phyloP scores from a whole-genome alignment of 129 eudicot species.

The Tagetes patula region DNA sequence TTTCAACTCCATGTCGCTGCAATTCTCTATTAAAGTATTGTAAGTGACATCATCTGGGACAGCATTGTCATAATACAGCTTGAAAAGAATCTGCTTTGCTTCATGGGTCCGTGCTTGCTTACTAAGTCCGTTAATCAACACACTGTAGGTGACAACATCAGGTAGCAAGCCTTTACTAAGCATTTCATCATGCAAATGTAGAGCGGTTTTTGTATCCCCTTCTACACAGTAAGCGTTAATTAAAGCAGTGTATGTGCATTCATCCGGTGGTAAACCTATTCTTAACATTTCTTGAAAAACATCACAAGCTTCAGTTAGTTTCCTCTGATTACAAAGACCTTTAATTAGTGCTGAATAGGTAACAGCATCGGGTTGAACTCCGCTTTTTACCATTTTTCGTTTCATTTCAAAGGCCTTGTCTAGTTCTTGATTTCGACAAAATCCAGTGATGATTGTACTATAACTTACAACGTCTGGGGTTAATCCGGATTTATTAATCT shows the following conservation, averaged over 20 bases:
- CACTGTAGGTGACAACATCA: constrained; percentile 86
- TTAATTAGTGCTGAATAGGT: constrained; percentile 83
- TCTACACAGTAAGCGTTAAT: constrained; percentile 81
- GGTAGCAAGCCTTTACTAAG: constrained; percentile 75
- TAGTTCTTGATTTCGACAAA: constrained; percentile 55
- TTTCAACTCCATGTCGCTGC: constrained; percentile 52
- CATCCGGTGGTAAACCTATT: constrained; percentile 70
- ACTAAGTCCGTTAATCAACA: constrained; percentile 82
- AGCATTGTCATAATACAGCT: constrained; percentile 64
- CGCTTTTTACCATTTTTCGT: constrained; percentile 60
- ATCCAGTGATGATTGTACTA: constrained; percentile 75
- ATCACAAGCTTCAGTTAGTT: constrained; percentile 66
- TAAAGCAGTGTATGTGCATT: constrained; percentile 81
- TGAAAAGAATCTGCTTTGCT: constrained; percentile 81
- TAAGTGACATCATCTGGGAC: constrained; percentile 80
- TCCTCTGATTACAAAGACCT: constrained; percentile 76
- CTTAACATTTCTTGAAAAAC: constrained; percentile 72
- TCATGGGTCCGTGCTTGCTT: constrained; percentile 87
- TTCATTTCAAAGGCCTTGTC: constrained; percentile 63
- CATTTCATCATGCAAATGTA: constrained; percentile 79
- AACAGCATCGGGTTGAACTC: constrained; percentile 61
- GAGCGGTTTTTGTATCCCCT: constrained; percentile 62
- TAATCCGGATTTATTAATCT: constrained; percentile 45
- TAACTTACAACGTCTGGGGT: constrained; percentile 84
- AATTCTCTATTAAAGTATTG: constrained; percentile 65